A percentile compares a stretch with the other conserved stretches of the same genome.
These are phyloP conservation scores for Mycena chlorophos DNA, from an alignment of 768 basidiomycete species.

Conservation along the genomic window DNA sequence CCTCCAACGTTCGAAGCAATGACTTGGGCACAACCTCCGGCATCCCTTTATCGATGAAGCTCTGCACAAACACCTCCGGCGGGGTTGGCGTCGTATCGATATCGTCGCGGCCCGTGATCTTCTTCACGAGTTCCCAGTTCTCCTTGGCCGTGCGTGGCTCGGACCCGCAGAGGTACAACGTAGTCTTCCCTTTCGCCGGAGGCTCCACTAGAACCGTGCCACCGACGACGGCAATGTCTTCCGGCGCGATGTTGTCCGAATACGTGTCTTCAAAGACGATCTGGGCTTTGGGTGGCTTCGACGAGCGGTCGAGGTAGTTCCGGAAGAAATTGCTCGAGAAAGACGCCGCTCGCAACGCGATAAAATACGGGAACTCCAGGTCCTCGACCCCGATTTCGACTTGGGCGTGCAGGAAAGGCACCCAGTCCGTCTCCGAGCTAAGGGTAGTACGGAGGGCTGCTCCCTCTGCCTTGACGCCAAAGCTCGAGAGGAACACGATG, in stretches of 20 bases:
- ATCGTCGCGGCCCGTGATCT: background rate
- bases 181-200: background rate
- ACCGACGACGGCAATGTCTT: background rate
- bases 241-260: background rate
- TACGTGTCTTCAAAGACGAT: background rate
- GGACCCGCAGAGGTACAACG: background rate
- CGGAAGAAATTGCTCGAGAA: background rate
- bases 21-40: background rate
- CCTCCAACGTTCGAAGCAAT: background rate
- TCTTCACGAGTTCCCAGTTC: background rate
- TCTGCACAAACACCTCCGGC: background rate
- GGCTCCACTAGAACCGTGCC: background rate
- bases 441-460: background rate
- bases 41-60: background rate
- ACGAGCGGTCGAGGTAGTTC: background rate
- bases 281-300: background rate
- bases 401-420: background rate
- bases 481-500: background rate
- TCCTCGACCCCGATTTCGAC: background rate
- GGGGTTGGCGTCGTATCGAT: background rate
- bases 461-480: background rate
- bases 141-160: background rate
- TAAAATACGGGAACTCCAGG: background rate
- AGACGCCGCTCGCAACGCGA: background rate
- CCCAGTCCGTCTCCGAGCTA: background rate